These are phyloP conservation scores for Mycena olivaceomarginata DNA, from an alignment of 768 basidiomycete genomes.

Conservation along the genomic window DNA sequence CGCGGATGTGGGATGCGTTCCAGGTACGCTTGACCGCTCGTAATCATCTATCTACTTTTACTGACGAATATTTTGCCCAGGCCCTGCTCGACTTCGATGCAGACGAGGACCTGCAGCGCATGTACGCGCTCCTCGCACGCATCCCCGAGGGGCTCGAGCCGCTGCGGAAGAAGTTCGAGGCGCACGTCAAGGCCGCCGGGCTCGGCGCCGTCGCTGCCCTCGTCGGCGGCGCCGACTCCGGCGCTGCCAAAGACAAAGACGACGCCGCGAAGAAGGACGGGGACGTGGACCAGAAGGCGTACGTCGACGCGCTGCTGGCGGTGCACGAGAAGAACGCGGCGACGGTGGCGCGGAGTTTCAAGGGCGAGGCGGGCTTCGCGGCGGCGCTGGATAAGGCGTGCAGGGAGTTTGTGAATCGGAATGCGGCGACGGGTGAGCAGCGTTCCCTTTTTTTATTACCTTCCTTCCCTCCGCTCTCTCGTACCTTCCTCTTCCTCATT, in stretches of 20 bases:
- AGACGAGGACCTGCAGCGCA: slow-evolving; percentile 94
- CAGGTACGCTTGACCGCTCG: slow-evolving; percentile 61
- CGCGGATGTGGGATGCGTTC: slow-evolving; percentile 95
- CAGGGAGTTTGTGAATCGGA: slow-evolving; percentile 95
- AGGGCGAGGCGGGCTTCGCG: slow-evolving; percentile 94
- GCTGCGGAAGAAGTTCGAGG: slow-evolving; percentile 93
- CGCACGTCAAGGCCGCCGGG: slow-evolving; percentile 95
- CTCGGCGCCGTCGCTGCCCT: slow-evolving; percentile 86
- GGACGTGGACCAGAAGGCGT: slow-evolving; percentile 91
- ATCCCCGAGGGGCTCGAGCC: slow-evolving; percentile 95
- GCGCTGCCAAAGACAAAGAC: not conserved
- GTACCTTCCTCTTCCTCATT: no score
- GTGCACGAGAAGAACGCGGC: slow-evolving; percentile 96
- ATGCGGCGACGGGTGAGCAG: slow-evolving; percentile 85
- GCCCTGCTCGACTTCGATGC: slow-evolving; percentile 93
- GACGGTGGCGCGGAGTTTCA: slow-evolving; percentile 91
- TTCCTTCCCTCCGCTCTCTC: not conserved
- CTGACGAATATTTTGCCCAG: not conserved
- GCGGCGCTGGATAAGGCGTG: slow-evolving; percentile 96
- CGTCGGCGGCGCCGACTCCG: slow-evolving; percentile 56
- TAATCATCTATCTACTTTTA: not conserved
- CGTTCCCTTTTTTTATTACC: slow-evolving; percentile 45
- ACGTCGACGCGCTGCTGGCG: slow-evolving; percentile 93
- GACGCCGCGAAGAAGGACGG: slow-evolving; percentile 71
- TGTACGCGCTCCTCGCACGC: slow-evolving; percentile 95